phyloP scores from a whole-genome alignment of 1,284 basidiomycete genomes.

The Pterulicium gracile region DNA sequence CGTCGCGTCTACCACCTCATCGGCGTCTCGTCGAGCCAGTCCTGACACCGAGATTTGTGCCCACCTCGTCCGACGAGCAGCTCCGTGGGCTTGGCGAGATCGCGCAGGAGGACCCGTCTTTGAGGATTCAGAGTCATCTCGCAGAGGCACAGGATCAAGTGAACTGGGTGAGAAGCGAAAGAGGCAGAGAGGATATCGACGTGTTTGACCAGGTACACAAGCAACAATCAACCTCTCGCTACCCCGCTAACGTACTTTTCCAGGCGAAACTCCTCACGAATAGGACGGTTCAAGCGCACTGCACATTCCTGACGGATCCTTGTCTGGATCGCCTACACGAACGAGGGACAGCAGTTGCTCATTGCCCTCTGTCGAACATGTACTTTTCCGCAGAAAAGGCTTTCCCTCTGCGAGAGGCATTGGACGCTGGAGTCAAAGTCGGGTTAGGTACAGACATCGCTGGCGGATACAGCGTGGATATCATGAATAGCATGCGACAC shows the following conservation, averaged over 20 bases:
- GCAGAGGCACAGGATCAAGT: constrained; percentile 69
- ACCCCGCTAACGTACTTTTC: neutral
- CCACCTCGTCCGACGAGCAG: constrained; percentile 64
- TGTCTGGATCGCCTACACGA: constrained; percentile 41
- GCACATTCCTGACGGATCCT: constrained; percentile 55
- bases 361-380: constrained; percentile 78
- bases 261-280: constrained; percentile 51
- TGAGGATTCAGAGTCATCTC: constrained; percentile 66
- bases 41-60: constrained; percentile 76
- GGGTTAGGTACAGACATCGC: constrained; percentile 81
- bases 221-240: constrained; percentile 4
- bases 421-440: constrained; percentile 50
- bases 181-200: constrained; percentile 58
- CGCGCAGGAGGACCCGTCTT: constrained; percentile 19
- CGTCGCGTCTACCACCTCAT: constrained; percentile 29
- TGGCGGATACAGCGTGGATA: constrained; percentile 71
- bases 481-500: constrained; percentile 70
- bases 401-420: constrained; percentile 66
- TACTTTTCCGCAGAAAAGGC: constrained; percentile 67
- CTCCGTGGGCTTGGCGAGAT: constrained; percentile 48
- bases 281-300: constrained; percentile 73
- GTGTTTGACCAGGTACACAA: constrained; percentile 55
- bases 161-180: constrained; percentile 51
- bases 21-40: constrained; percentile 59
- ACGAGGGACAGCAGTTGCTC: constrained; percentile 56